Evolutionary conservation across 1,284 basidiomycete species (phyloP).

Genomic region (Apiotrichum montevideense): DNA sequence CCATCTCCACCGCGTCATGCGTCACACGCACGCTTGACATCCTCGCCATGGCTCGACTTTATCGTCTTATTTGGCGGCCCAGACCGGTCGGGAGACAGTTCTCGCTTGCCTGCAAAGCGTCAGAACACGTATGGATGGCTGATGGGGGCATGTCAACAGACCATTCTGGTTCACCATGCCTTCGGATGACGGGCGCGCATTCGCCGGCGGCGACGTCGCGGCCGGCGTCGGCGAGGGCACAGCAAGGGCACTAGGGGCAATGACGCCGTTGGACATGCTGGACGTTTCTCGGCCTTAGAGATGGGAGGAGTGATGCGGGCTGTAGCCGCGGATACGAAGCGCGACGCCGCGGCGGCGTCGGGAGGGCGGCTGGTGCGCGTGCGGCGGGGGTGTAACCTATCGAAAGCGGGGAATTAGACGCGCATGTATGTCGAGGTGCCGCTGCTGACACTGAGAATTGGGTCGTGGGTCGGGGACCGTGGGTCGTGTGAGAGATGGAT

Average conservation of each 20-base stretch:
- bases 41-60: slow-evolving; percentile 10
- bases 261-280: slow-evolving; percentile 10
- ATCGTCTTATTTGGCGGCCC: slow-evolving; percentile 14
- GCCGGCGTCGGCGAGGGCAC: not conserved
- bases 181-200: not conserved
- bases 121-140: not conserved
- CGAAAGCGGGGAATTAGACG: too few relatives aligned
- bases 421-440: too few relatives aligned
- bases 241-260: slow-evolving; percentile 2
- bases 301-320: too few relatives aligned
- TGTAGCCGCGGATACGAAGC: too few relatives aligned
- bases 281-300: not conserved
- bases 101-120: slow-evolving; percentile 12
- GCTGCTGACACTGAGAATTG: too few relatives aligned
- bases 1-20: not conserved
- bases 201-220: not conserved
- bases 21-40: slow-evolving; percentile 4
- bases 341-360: too few relatives aligned
- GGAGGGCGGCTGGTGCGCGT: too few relatives aligned
- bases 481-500: too few relatives aligned
- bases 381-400: too few relatives aligned
- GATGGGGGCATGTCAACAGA: not conserved
- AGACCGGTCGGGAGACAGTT: slow-evolving; percentile 12
- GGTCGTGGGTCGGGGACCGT: too few relatives aligned
- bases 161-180: slow-evolving; percentile 14